phyloP scores from a whole-genome alignment of 352 stramenopile genomes.

The Achlya hypogyna region DNA sequence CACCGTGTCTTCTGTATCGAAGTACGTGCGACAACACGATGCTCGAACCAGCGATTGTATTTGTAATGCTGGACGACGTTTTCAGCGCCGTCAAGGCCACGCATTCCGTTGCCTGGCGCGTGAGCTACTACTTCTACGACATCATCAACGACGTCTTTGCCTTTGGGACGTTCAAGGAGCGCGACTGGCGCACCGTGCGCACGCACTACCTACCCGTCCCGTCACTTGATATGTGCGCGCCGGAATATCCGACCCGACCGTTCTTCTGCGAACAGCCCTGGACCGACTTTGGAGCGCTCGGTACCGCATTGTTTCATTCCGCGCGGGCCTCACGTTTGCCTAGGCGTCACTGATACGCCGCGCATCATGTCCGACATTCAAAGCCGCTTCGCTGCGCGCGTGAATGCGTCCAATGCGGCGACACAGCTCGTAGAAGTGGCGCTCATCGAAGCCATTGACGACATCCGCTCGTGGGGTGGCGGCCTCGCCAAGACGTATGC shows the following conservation, averaged over 20 bases:
- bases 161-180: neutral
- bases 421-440: neutral
- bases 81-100: neutral
- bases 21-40: neutral
- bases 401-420: neutral
- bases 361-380: neutral
- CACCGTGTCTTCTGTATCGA: neutral
- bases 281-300: neutral
- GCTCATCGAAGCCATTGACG: neutral
- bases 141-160: slow-evolving; percentile 5
- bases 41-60: neutral
- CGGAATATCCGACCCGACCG: neutral
- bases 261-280: slow-evolving; percentile 4
- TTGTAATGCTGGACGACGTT: neutral
- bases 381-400: neutral
- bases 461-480: neutral
- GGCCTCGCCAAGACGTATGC: neutral
- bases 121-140: slow-evolving; percentile 3
- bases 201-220: neutral
- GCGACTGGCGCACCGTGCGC: neutral
- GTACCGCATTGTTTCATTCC: neutral
- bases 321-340: neutral
- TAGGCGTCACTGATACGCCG: neutral
- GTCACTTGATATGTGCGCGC: neutral
- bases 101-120: neutral